A percentile compares a stretch with the other conserved stretches of the same genome.
Evolutionary conservation across 2,329 filamentous ascomycete genomes (phyloP).

Genomic region (Eutypa lata): DNA sequence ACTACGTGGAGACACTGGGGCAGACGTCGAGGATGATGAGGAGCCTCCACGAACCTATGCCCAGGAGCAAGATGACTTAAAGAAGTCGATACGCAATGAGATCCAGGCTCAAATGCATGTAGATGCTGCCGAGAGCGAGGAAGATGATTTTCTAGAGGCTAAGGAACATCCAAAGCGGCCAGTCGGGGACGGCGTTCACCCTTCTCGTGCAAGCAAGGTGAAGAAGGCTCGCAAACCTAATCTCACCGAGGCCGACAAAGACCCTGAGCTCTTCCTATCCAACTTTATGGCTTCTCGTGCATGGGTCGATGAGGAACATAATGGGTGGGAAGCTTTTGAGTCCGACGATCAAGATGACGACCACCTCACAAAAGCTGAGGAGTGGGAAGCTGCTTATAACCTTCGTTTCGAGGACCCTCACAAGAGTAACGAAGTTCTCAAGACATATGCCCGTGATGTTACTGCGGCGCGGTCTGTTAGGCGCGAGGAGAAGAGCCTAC

Average conservation of each 20-base stretch:
- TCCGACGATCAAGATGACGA: slow-evolving; percentile 79
- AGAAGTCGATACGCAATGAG: slow-evolving; percentile 72
- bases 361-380: slow-evolving; percentile 70
- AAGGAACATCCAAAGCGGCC: slow-evolving; percentile 44
- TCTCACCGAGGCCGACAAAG: slow-evolving; percentile 73
- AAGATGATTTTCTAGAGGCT: slow-evolving; percentile 71
- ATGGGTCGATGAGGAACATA: slow-evolving; percentile 71
- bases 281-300: slow-evolving; percentile 92
- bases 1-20: slow-evolving; percentile 66
- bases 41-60: slow-evolving; percentile 66
- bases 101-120: slow-evolving; percentile 64
- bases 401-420: slow-evolving; percentile 90
- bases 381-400: slow-evolving; percentile 92
- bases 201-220: slow-evolving; percentile 47
- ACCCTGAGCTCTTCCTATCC: slow-evolving; percentile 89
- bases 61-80: slow-evolving; percentile 83
- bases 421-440: slow-evolving; percentile 82
- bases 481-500: slow-evolving; percentile 72
- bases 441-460: slow-evolving; percentile 85
- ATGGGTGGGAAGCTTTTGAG: slow-evolving; percentile 77
- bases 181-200: slow-evolving; percentile 50
- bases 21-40: slow-evolving; percentile 54
- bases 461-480: slow-evolving; percentile 80
- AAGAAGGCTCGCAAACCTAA: slow-evolving; percentile 59
- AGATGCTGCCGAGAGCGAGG: slow-evolving; percentile 45